Conservation (phyloP, 1,284 basidiomycete species). For the Hemileia vastatrix region DNA sequence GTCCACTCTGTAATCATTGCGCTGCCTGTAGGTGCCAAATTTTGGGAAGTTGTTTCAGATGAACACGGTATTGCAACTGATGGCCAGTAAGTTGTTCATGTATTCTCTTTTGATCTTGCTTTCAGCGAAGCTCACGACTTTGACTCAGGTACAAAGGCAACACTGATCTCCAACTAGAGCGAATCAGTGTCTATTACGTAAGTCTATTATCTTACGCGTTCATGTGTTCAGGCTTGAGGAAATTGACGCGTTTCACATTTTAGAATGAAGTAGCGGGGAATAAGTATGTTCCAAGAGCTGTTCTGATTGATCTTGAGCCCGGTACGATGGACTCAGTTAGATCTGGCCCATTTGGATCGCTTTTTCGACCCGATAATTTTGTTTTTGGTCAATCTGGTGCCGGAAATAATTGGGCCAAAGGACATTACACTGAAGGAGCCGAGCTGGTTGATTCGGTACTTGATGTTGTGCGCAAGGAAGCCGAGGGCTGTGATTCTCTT, state of each 20-base stretch:
- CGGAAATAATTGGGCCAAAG: constrained; percentile 71
- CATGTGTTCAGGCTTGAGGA: no score
- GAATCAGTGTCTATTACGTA: constrained; percentile 83
- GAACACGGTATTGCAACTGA: constrained; percentile 92
- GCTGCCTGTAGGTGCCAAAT: constrained; percentile 67
- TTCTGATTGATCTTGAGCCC: constrained; percentile 83
- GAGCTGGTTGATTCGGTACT: constrained; percentile 80
- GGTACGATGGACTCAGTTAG: constrained; percentile 66
- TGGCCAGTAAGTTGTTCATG: constrained; percentile 49
- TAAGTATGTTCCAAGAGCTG: constrained; percentile 85
- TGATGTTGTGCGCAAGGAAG: constrained; percentile 48
- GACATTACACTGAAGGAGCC: constrained; percentile 78
- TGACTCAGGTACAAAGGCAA: constrained; percentile 68
- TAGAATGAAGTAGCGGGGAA: constrained; percentile 45
- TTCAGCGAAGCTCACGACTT: constrained; percentile 17
- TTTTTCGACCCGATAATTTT: constrained; percentile 72
- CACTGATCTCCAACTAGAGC: constrained; percentile 91
- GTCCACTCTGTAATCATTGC: neutral
- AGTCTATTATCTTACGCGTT: neutral
- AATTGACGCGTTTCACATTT: no score
- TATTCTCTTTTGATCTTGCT: neutral
- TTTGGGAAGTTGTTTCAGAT: constrained; percentile 90
- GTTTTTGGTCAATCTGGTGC: constrained; percentile 63
- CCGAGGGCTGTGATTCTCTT: constrained; percentile 69
- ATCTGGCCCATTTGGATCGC: constrained; percentile 57